Evolutionary conservation across 2,329 filamentous ascomycete species (phyloP), one percentile per base, ranked within the genome.

Genomic region (Curvularia verruculosa): DNA sequence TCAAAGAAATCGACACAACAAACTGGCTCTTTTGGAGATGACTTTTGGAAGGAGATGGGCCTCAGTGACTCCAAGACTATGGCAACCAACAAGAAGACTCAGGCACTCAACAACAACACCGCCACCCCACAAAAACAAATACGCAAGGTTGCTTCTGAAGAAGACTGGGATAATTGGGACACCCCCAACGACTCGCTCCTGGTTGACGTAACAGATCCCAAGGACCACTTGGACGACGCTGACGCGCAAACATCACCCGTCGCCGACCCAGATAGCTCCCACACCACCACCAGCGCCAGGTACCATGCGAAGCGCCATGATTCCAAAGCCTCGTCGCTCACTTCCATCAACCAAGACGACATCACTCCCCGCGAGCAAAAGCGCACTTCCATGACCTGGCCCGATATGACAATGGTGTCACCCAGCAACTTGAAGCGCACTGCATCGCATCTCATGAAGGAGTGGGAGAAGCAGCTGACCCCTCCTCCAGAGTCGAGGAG

Each of bases 391-490:
- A 75, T 82, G 7, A 79, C 89, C 26, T 91, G 91, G 79, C 87
- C 88, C 47, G 84, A 89, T 46, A 83, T 96, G 54, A 88, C 87
- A 71, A 87, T 88, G 62, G 78, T 92, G 40, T 85, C 86, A 8
- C 90, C 92, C 0, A 87, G 87, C 65, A 92, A 91, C 67, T 79
- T 97, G 65, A 91, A 92, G 73, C 85, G 87, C 36, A 94, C 91
- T 0, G 91, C 93, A n/a, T 90, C 88, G 34, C 90, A 89, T 60
- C 82, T 96, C 55, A 92, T 97, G 86, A 89, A 88, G 63, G 92
- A 96, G 72, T 96, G 92, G 91, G 94, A 98, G 79, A 91, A 87
- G 75, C 90, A 85, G 64, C 79, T 93, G 13, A 86, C 84, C 2
- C 82, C 86, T 7, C 71, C 74, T 7, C 69, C 74, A 2, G 72